Evolutionary conservation across 768 basidiomycete species (phyloP).

Genomic region (Kwoniella newhampshirensis): DNA sequence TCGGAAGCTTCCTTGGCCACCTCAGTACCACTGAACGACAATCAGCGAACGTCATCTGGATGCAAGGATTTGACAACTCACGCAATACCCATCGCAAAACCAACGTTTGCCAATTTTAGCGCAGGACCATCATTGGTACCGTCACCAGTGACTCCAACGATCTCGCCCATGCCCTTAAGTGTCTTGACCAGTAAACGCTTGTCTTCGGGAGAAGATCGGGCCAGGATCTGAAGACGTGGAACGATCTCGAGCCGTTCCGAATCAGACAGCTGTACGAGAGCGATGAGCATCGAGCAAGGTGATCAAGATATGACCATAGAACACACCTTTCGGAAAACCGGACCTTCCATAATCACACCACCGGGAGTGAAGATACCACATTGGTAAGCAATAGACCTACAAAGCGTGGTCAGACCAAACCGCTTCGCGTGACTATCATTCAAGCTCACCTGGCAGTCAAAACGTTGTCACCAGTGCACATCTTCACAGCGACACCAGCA

Average conservation of each 20-base stretch:
- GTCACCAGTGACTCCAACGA: conserved; percentile 89
- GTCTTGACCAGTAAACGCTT: conserved; percentile 91
- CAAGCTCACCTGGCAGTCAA: conserved; percentile 56
- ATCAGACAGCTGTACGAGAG: conserved; percentile 60
- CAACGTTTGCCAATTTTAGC: conserved; percentile 90
- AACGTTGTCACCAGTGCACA: conserved; percentile 98
- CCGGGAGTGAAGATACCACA: conserved; percentile 93
- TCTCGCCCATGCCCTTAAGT: conserved; percentile 79
- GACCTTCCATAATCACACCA: conserved; percentile 97
- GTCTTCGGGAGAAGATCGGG: conserved; percentile 95
- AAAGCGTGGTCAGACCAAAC: no score
- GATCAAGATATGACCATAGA: not conserved
- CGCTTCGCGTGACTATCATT: no score
- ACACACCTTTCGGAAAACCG: conserved; percentile 67
- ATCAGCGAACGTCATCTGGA: conserved; percentile 54
- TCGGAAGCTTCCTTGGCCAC: conserved; percentile 99
- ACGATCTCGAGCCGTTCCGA: conserved; percentile 76
- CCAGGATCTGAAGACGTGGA: conserved; percentile 91
- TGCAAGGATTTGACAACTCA: conserved; percentile 4
- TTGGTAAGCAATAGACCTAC: conserved; percentile 93
- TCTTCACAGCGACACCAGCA: conserved; percentile 92
- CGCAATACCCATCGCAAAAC: conserved; percentile 64
- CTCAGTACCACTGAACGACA: conserved; percentile 88
- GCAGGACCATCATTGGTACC: conserved; percentile 98
- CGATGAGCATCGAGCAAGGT: not conserved